A percentile compares a stretch with the other conserved stretches of the same genome.
These are phyloP conservation scores for Zymoseptoria brevis DNA, from an alignment of 2,329 filamentous ascomycete genomes.

Conservation along the genomic window DNA sequence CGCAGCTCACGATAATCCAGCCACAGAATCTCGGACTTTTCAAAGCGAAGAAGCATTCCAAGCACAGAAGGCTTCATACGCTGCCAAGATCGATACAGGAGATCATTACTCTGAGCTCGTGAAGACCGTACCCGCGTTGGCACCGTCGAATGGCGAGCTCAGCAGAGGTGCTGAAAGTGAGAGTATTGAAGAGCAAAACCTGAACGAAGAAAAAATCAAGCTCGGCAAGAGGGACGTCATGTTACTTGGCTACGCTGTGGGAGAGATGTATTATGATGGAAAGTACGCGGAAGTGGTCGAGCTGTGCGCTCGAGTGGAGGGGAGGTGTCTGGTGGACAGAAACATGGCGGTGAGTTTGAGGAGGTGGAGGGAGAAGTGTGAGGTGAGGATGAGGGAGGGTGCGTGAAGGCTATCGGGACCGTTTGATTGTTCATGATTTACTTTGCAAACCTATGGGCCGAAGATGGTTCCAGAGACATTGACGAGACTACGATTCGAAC, in stretches of 20 bases:
- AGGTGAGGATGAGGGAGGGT: constrained; percentile 5
- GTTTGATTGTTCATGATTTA: no score
- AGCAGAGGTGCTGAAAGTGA: not conserved
- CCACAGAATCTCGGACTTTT: constrained; percentile 23
- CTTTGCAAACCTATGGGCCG: no score
- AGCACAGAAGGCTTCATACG: constrained; percentile 24
- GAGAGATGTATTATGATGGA: constrained; percentile 52
- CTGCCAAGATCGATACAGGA: constrained; percentile 26
- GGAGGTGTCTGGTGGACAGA: constrained; percentile 17
- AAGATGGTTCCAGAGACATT: no score
- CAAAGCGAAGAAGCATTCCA: constrained; percentile 28
- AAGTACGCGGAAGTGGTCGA: constrained; percentile 43
- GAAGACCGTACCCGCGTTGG: constrained; percentile 14
- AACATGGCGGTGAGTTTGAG: constrained; percentile 17
- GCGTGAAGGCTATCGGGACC: not conserved
- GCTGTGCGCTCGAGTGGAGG: constrained; percentile 19
- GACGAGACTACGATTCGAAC: no score
- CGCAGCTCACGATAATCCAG: constrained; percentile 21
- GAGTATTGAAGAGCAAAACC: not conserved
- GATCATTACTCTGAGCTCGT: constrained; percentile 18
- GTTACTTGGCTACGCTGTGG: constrained; percentile 45
- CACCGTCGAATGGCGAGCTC: not conserved
- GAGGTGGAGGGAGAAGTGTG: constrained; percentile 22
- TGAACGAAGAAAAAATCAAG: constrained; percentile 7
- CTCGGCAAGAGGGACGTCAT: constrained; percentile 25